phyloP scores from a whole-genome alignment of 352 stramenopile species.

The Pythium folliculosum region DNA sequence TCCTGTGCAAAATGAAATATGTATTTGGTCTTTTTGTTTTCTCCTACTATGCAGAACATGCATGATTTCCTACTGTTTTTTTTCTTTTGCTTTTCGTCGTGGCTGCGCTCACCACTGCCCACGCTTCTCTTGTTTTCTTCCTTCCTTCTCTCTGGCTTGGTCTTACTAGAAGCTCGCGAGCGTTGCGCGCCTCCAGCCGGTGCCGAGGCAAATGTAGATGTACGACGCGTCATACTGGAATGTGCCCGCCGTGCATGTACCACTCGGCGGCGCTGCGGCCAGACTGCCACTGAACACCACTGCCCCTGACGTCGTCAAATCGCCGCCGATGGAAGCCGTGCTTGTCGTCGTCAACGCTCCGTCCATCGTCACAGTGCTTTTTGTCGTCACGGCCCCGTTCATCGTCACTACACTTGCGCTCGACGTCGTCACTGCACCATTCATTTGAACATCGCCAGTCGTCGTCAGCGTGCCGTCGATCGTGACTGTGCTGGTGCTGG shows the following conservation, averaged over 20 bases:
- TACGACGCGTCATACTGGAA: conserved; percentile 29
- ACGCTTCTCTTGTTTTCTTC: neutral
- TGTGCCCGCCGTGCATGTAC: conserved; percentile 19
- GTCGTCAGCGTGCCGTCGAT: conserved; percentile 12
- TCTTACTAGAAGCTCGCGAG: conserved; percentile 6
- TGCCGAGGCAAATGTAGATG: conserved; percentile 33
- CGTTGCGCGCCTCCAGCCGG: conserved; percentile 29
- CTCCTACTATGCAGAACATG: conserved; percentile 22
- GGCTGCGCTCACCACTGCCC: neutral
- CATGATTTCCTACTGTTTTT: conserved; percentile 6
- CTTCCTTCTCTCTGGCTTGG: neutral
- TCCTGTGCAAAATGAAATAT: conserved; percentile 6
- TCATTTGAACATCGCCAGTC: conserved; percentile 5
- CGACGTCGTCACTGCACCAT: conserved; percentile 1
- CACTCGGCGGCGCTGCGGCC: neutral
- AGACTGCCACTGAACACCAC: conserved; percentile 28
- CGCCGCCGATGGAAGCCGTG: neutral
- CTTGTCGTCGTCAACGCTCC: conserved; percentile 7
- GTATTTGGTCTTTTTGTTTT: conserved; percentile 11
- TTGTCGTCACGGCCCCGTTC: conserved; percentile 5
- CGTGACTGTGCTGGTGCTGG: conserved; percentile 9
- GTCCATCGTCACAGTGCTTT: conserved; percentile 10
- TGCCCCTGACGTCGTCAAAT: conserved; percentile 11
- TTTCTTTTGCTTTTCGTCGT: conserved; percentile 13
- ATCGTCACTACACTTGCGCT: conserved; percentile 9